Base-by-base conservation (phyloP, 192 early-diverging fungal genomes). In the Endogone sp. region DNA sequence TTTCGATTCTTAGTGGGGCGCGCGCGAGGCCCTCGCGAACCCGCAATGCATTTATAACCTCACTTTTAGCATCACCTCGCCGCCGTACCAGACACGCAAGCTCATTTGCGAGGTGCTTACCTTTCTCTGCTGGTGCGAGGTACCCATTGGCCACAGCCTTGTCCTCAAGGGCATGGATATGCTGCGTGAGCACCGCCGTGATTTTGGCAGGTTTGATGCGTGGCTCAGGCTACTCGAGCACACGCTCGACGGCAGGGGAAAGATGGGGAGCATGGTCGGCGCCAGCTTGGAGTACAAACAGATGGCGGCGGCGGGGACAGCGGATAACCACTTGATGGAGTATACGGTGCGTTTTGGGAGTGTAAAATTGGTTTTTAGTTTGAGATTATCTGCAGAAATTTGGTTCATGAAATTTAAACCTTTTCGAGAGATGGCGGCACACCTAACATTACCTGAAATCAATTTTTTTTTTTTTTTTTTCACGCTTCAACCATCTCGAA, bases 121-220 rank as follows among this genome's bases (percentile, higher is more conserved):
- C 3, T 90, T 89, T 66, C 79, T 92, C 55, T 92, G 90, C 71
- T 90, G 90, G 72, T 84, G 86, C 26, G 89, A 92, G 68, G 82
- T 89, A 31, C 91, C 91, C n/a, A 86, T 77, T 10, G 92, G 92
- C 31, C 91, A 93, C 60, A 82, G 82, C 21, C 74, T 89, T 16
- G 92, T 93, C 25, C 75, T 93, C 11, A 85, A 87, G 65, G 92
- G 92, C n/a, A 69, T 93, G 72, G 92, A 93, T 62, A 84, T 88
- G 71, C 80, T 91, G 67, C 85, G 85, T 67, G 86, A 91, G 71
- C 86, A 89, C 76, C 83, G 77, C 62, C 72, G 71, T 29, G 84
- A 88, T 56, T 79, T 85, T 78, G 78, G 84, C 16, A 73, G 85
- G 24, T 93, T 92, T 72, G 90, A 91, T 76, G 89, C 89, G 23